Evolutionary conservation across 148 eudicot genomes (phyloP).

Genomic region (Rhododendron simsii): DNA sequence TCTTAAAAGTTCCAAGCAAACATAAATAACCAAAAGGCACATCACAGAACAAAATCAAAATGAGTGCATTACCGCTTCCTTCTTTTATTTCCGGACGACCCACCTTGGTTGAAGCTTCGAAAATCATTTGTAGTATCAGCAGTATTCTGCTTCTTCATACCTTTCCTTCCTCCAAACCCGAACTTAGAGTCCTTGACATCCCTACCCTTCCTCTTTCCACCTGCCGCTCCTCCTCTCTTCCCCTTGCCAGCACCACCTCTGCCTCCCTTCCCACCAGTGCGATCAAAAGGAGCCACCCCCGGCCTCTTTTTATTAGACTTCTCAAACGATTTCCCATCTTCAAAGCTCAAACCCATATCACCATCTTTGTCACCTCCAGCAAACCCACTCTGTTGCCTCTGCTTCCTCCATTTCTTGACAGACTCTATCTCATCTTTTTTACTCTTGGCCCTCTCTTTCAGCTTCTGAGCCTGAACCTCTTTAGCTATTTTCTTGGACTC

Average conservation of each 20-base stretch:
- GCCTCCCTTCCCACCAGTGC: constrained; percentile 73
- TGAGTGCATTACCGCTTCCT: constrained; percentile 31
- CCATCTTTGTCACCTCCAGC: constrained; percentile 41
- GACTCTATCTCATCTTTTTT: constrained; percentile 82
- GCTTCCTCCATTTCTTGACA: constrained; percentile 97
- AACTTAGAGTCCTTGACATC: constrained; percentile 60
- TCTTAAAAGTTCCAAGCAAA: neutral
- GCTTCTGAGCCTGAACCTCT: constrained; percentile 79
- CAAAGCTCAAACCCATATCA: constrained; percentile 59
- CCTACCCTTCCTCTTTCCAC: constrained; percentile 53
- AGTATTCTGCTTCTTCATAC: constrained; percentile 76
- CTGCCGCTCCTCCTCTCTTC: constrained; percentile 36
- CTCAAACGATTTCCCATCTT: constrained; percentile 49
- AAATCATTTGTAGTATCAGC: constrained; percentile 72
- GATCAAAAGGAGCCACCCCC: constrained; percentile 68
- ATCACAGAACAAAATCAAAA: neutral
- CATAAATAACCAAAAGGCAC: neutral
- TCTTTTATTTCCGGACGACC: constrained; percentile 42
- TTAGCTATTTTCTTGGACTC: constrained; percentile 73
- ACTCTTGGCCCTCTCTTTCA: constrained; percentile 69
- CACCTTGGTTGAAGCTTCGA: constrained; percentile 40
- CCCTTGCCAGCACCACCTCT: constrained; percentile 33
- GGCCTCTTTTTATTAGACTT: constrained; percentile 54
- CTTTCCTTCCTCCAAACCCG: constrained; percentile 89
- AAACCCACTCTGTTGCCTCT: constrained; percentile 73